Base-by-base conservation (phyloP, 2,329 filamentous ascomycete genomes). In the Aschersonia sp. region DNA sequence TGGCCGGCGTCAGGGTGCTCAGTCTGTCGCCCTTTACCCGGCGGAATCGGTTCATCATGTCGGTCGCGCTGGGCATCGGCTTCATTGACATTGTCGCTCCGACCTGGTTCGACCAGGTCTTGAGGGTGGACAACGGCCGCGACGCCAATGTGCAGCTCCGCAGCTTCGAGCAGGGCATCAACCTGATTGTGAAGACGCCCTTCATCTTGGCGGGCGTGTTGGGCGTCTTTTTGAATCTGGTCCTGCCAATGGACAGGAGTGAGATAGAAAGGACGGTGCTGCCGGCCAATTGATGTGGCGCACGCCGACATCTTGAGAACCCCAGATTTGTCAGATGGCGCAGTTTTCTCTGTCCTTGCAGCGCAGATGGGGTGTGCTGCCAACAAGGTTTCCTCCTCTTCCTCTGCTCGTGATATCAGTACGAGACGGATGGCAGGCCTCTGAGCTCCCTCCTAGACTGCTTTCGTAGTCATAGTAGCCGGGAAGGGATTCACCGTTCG, bases 61-160 rank as follows among this genome's bases (percentile, higher is more conserved):
- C 46, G 10, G 42, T 50, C 35, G 48, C 48, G 22, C 46, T 50
- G 14, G 48, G 45, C 30, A 45, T 50, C 33, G 48, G 48, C 6
- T 47, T 50, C 43, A 50, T 50, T 11, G 48, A 50, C 42, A 50
- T 50, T 43, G 46, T 47, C 11, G 29, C 46, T 14, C 48, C 48
- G 42, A 46, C 46, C 3, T 50, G 48, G 48, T 50, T 50, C 37
- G 43, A 47, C 29, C 46, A 46, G 32, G 44, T 50, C 14, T 30
- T 50, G 29, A 32, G 33, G 33, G 12, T 39, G 35, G 35, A 39
- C 40, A 22, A 12, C 9, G 44, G 46, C 40, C n/a, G 29, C 9
- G 46, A 45, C 9, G 37, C 45, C 12, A 47, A 50, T 37, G 46
- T 47, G 10, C 30, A 47, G 29, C 45, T 50, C n/a, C 39, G 42